Conservation (phyloP, 1,284 basidiomycete species). For the Ustanciosporium gigantosporum region DNA sequence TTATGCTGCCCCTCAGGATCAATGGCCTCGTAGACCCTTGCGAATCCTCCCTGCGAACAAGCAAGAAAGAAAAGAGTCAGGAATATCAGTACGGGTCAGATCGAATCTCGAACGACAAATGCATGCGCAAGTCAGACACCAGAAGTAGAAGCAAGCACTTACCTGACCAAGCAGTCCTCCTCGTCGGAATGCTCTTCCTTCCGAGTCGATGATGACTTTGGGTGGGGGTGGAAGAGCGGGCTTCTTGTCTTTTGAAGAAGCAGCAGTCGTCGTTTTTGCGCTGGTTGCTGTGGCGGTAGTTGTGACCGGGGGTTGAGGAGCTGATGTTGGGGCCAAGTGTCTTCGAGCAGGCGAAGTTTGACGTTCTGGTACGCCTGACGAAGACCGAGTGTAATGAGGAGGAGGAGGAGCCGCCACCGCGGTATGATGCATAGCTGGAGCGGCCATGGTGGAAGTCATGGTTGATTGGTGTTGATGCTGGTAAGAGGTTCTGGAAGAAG, state of each 20-base stretch:
- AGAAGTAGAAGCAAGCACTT: conserved; percentile 9
- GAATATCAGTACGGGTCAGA: too few species aligned
- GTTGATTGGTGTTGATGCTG: too few species aligned
- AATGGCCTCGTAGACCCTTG: conserved; percentile 58
- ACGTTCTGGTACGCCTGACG: too few species aligned
- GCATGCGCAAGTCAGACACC: not conserved
- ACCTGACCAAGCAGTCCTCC: conserved; percentile 52
- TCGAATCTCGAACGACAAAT: too few species aligned
- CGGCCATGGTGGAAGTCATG: too few species aligned
- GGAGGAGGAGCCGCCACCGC: too few species aligned
- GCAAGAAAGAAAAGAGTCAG: not conserved
- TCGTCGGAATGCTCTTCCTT: conserved; percentile 41
- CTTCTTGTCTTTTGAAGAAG: conserved; percentile 42
- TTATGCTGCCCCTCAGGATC: conserved; percentile 56
- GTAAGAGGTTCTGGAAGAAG: too few species aligned
- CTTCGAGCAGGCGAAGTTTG: too few species aligned
- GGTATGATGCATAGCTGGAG: too few species aligned
- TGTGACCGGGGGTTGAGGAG: not conserved
- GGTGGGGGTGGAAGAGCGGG: conserved; percentile 53
- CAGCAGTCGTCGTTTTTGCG: not conserved
- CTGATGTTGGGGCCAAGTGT: not conserved
- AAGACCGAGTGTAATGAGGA: not conserved
- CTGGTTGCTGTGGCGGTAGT: not conserved
- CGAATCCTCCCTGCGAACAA: conserved; percentile 61
- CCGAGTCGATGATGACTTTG: conserved; percentile 49